A percentile compares a stretch with the other conserved stretches of the same genome.
phyloP scores from a whole-genome alignment of 1,284 basidiomycete genomes.

The Hemileia vastatrix region DNA sequence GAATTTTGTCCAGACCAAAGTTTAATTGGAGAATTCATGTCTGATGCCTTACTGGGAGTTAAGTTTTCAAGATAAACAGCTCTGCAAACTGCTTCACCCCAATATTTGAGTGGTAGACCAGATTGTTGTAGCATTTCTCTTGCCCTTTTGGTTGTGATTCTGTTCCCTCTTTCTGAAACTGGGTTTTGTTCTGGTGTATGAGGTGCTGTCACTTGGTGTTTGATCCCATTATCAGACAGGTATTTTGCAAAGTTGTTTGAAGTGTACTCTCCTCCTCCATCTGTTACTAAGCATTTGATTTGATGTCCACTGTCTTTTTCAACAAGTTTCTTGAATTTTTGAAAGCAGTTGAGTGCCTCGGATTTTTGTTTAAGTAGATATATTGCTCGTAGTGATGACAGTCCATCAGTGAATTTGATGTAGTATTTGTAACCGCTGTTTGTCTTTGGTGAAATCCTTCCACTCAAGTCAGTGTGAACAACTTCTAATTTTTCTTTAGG shows the following conservation, averaged over 20 bases:
- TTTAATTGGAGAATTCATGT: too few species aligned
- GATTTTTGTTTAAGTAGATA: neutral
- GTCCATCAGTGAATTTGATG: slow-evolving; percentile 1
- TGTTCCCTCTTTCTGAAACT: neutral
- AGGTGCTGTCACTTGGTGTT: slow-evolving; percentile 7
- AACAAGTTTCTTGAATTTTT: neutral
- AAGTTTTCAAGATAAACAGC: too few species aligned
- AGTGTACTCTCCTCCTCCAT: slow-evolving; percentile 25
- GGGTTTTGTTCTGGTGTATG: slow-evolving; percentile 21
- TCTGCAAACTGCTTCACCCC: too few species aligned
- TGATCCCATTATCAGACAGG: slow-evolving; percentile 12
- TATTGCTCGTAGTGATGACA: neutral
- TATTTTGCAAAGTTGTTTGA: slow-evolving; percentile 3
- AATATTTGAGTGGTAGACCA: too few species aligned
- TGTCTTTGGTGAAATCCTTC: neutral
- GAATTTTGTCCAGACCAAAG: too few species aligned
- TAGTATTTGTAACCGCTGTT: neutral
- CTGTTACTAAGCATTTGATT: slow-evolving; percentile 1
- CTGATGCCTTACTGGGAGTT: too few species aligned
- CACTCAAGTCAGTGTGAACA: neutral
- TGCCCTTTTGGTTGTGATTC: neutral
- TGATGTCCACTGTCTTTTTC: neutral
- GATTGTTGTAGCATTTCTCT: too few species aligned
- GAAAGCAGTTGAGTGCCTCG: neutral
- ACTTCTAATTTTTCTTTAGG: too few species aligned